A percentile compares a stretch with the other conserved stretches of the same genome.
phyloP scores from a whole-genome alignment of 192 early-diverging fungal genomes.

The Dissophora ornata region DNA sequence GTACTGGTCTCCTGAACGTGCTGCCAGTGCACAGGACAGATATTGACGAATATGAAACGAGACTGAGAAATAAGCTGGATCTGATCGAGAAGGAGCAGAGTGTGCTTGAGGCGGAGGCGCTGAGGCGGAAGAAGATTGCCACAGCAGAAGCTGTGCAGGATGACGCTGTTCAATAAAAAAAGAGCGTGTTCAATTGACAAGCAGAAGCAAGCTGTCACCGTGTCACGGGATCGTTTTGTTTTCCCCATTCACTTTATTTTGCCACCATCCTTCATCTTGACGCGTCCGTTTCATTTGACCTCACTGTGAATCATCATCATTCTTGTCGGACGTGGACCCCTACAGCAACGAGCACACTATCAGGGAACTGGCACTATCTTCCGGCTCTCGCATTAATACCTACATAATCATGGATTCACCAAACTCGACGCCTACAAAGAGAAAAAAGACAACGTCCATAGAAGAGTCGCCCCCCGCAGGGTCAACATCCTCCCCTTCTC shows the following conservation, averaged over 20 bases:
- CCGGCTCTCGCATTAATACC: background rate
- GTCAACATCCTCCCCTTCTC: background rate
- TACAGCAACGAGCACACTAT: too few species aligned
- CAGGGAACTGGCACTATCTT: too few species aligned
- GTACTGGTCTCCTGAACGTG: constrained; percentile 57
- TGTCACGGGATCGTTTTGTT: background rate
- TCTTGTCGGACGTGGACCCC: too few species aligned
- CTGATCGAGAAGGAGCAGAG: constrained; percentile 57
- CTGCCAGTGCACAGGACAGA: constrained; percentile 69
- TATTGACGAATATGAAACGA: constrained; percentile 69
- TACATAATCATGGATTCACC: background rate
- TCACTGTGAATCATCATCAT: background rate
- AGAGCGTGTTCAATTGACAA: too few species aligned
- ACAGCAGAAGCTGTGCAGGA: constrained; percentile 3
- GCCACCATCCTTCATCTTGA: constrained; percentile 7
- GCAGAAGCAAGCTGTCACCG: too few species aligned
- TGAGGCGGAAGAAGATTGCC: constrained; percentile 23
- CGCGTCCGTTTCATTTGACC: background rate
- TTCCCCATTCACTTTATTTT: background rate
- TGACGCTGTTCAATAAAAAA: constrained; percentile 1
- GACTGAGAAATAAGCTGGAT: constrained; percentile 57
- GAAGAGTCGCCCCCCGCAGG: background rate
- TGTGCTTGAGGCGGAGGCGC: constrained; percentile 47
- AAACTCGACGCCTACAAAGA: background rate
- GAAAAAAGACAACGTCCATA: background rate